Evolutionary conservation across 148 eudicot species (phyloP).

Genomic region (Chenopodium suecicum): DNA sequence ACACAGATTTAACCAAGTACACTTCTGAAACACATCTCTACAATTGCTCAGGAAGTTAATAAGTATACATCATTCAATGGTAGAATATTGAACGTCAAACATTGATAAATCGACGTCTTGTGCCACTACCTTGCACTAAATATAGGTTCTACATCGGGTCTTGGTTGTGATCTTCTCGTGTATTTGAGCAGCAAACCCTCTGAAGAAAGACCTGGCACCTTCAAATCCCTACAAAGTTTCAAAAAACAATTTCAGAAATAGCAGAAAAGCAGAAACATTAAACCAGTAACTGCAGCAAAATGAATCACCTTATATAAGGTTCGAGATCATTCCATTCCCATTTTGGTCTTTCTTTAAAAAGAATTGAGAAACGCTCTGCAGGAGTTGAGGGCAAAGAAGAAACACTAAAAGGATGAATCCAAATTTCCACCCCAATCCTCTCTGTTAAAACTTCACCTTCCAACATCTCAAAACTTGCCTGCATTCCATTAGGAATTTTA

Average conservation of each 20-base stretch:
- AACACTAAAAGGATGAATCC: constrained; percentile 69
- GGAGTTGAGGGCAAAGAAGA: constrained; percentile 79
- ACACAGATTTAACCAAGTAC: neutral
- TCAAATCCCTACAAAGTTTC: constrained; percentile 62
- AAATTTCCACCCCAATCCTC: constrained; percentile 68
- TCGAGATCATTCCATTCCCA: constrained; percentile 98
- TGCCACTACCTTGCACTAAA: constrained; percentile 69
- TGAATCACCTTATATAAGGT: constrained; percentile 70
- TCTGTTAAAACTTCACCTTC: constrained; percentile 85
- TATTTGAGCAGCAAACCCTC: constrained; percentile 91
- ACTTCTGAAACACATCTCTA: neutral
- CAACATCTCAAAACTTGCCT: constrained; percentile 62
- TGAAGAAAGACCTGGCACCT: constrained; percentile 86
- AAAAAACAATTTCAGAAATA: constrained; percentile 1
- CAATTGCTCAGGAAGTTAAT: neutral
- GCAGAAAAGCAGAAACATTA: neutral
- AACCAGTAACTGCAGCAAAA: neutral
- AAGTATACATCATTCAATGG: neutral
- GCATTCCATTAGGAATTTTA: constrained; percentile 72
- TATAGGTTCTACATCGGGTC: constrained; percentile 67
- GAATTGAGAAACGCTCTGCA: constrained; percentile 74
- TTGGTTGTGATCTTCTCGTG: constrained; percentile 92
- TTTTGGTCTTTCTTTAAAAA: constrained; percentile 68
- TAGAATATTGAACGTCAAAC: too few relatives aligned
- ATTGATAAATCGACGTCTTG: neutral